phyloP scores from a whole-genome alignment of 179 eudicot species.

The Nepenthes alata region DNA sequence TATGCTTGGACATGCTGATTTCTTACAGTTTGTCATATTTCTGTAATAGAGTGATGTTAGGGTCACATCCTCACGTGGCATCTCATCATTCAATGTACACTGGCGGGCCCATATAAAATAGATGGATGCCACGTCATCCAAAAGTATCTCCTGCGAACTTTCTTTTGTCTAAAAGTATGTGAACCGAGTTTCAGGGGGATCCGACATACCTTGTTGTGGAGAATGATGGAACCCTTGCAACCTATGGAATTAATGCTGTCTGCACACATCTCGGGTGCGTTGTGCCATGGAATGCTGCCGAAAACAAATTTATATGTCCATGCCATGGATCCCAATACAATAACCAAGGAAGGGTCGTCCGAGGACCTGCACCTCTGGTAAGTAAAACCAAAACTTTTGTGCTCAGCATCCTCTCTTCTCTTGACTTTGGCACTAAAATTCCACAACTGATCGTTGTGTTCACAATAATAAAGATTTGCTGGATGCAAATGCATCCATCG shows the following conservation, averaged over 20 bases:
- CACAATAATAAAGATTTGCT: too few species aligned
- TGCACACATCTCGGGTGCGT: constrained; percentile 98
- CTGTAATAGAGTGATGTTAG: too few species aligned
- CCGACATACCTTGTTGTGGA: constrained; percentile 91
- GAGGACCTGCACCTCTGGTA: constrained; percentile 97
- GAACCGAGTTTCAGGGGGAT: constrained; percentile 51
- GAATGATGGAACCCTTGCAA: constrained; percentile 74
- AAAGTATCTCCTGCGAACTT: not conserved
- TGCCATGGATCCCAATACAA: constrained; percentile 98
- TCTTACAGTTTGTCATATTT: too few species aligned
- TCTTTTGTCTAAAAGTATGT: not conserved
- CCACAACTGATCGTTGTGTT: too few species aligned
- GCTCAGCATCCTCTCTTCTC: not conserved
- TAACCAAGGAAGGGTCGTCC: constrained; percentile 75
- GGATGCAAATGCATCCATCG: too few species aligned
- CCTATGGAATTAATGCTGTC: constrained; percentile 81
- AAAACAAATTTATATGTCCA: constrained; percentile 92
- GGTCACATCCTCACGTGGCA: too few species aligned
- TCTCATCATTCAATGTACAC: too few species aligned
- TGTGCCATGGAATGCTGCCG: constrained; percentile 77
- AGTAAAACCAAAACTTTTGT: constrained; percentile 6
- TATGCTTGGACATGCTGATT: too few species aligned
- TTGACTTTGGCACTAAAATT: too few species aligned
- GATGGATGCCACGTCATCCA: not conserved
- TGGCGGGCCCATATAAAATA: too few species aligned